Conservation (phyloP, 257 asterid species). For the Perilla frutescens region DNA sequence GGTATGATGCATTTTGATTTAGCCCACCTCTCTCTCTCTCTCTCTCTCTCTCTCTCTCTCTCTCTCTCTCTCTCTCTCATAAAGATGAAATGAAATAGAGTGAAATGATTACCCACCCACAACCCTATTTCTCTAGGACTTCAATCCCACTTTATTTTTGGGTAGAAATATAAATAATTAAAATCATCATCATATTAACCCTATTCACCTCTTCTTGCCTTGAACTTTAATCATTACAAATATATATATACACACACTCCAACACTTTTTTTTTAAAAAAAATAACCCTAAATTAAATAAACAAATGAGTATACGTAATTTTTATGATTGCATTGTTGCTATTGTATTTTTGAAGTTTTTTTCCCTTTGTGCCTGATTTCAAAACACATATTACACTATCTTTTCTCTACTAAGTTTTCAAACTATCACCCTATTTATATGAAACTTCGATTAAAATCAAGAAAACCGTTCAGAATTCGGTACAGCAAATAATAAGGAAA, state of each 20-base stretch:
- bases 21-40: conserved; percentile 39
- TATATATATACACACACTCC: neutral
- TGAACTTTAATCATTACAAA: conserved; percentile 41
- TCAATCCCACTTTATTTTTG: conserved; percentile 42
- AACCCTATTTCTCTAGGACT: conserved; percentile 22
- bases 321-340: no score
- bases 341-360: neutral
- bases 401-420: no score
- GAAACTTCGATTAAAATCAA: no score
- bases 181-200: conserved; percentile 47
- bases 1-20: conserved; percentile 42
- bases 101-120: conserved; percentile 53
- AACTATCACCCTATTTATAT: no score
- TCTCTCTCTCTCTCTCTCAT: conserved; percentile 46
- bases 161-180: neutral
- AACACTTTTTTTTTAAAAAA: neutral
- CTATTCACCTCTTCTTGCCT: conserved; percentile 29
- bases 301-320: no score
- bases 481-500: no score
- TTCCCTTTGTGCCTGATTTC: neutral
- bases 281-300: neutral
- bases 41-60: conserved; percentile 46
- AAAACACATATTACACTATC: neutral
- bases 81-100: conserved; percentile 37
- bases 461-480: no score